A percentile compares a stretch with the other conserved stretches of the same genome.
These are phyloP conservation scores for Wickerhamiella allomyrinae DNA, from an alignment of 805 yeast species.

Conservation along the genomic window DNA sequence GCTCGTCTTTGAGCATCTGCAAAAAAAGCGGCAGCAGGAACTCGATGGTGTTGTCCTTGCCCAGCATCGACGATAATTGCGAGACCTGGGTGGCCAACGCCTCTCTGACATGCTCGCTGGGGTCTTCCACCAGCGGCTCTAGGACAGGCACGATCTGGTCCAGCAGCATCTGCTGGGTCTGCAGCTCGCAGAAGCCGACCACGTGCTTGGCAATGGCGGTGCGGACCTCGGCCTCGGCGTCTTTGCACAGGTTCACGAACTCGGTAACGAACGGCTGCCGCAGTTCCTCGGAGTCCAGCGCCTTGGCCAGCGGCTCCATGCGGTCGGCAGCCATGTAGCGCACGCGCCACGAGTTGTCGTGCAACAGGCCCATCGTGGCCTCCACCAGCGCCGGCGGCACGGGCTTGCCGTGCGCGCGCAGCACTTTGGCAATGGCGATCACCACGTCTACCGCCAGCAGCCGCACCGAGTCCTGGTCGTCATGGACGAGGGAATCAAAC, in stretches of 20 bases:
- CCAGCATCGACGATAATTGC: constrained; percentile 70
- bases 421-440: constrained; percentile 48
- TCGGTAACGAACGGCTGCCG: constrained; percentile 51
- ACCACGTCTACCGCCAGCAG: constrained; percentile 78
- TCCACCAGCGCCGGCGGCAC: constrained; percentile 20
- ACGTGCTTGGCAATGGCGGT: constrained; percentile 87
- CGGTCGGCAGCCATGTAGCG: constrained; percentile 97
- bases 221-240: constrained; percentile 92
- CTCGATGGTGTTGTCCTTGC: constrained; percentile 71
- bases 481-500: constrained; percentile 65
- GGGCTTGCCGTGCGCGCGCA: constrained; percentile 16
- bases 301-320: constrained; percentile 56
- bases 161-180: constrained; percentile 35
- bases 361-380: constrained; percentile 53
- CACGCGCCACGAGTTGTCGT: constrained; percentile 95
- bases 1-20: constrained; percentile 91
- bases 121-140: constrained; percentile 72
- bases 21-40: constrained; percentile 74
- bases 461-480: constrained; percentile 90
- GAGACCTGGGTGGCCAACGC: constrained; percentile 83
- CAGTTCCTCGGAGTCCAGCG: constrained; percentile 42
- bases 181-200: constrained; percentile 34
- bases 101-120: constrained; percentile 84
- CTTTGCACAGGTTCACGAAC: constrained; percentile 66
- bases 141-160: constrained; percentile 70